Percentiles rank a stretch among this genome's conserved stretches.
phyloP scores from a whole-genome alignment of 2,329 filamentous ascomycete species.

The Exophiala viscosa region DNA sequence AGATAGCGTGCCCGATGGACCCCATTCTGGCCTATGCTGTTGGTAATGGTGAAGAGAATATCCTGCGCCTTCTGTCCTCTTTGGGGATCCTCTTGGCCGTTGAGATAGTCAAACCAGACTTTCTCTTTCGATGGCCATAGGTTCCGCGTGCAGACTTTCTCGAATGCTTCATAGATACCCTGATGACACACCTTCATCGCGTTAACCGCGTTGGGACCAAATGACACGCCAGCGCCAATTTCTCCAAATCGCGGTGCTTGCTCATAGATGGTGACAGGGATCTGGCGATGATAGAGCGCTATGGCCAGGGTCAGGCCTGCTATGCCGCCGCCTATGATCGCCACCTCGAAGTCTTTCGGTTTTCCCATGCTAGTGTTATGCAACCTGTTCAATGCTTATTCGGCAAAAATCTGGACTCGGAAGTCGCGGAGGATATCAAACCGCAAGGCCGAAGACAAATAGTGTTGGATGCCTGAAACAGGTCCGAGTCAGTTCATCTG shows the following conservation, averaged over 20 bases:
- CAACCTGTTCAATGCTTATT: too few relatives aligned
- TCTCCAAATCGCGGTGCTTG: slow-evolving; percentile 48
- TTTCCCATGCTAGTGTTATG: too few relatives aligned
- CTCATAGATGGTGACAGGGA: slow-evolving; percentile 42
- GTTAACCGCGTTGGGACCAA: slow-evolving; percentile 48
- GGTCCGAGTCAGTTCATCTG: too few relatives aligned
- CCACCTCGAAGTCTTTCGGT: slow-evolving; percentile 28
- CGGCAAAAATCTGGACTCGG: too few relatives aligned
- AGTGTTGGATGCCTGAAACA: too few relatives aligned
- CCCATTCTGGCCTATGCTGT: slow-evolving; percentile 29
- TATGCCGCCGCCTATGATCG: slow-evolving; percentile 35
- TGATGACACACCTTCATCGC: slow-evolving; percentile 47
- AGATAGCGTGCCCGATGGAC: slow-evolving; percentile 50
- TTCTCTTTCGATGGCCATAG: slow-evolving; percentile 34
- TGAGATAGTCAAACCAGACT: slow-evolving; percentile 43
- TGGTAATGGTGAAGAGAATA: slow-evolving; percentile 40
- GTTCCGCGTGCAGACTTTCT: slow-evolving; percentile 33
- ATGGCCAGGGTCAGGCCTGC: slow-evolving; percentile 29
- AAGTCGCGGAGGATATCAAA: too few relatives aligned
- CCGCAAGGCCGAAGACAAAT: too few relatives aligned
- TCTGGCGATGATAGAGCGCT: slow-evolving; percentile 25
- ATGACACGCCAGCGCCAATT: slow-evolving; percentile 51
- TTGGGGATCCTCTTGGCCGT: slow-evolving; percentile 32
- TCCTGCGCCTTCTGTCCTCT: slow-evolving; percentile 34
- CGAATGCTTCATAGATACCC: slow-evolving; percentile 40